These are phyloP conservation scores for Sarcodon aspratus DNA, from an alignment of 768 basidiomycete genomes.

Conservation along the genomic window DNA sequence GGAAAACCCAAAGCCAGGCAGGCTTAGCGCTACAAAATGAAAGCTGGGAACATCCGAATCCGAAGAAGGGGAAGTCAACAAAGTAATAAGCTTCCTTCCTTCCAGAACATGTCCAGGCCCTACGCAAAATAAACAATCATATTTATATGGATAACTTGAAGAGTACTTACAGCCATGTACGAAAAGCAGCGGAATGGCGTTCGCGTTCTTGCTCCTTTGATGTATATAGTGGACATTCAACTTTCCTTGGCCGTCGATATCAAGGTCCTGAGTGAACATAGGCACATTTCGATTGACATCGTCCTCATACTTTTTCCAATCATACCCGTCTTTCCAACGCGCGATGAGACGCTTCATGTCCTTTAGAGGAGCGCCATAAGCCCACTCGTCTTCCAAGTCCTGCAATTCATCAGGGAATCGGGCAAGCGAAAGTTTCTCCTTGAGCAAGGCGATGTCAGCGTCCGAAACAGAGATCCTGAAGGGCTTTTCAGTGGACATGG, in stretches of 20 bases:
- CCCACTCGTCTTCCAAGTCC: slow-evolving; percentile 12
- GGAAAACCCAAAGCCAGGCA: slow-evolving; percentile 56
- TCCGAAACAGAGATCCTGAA: slow-evolving; percentile 41
- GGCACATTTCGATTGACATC: slow-evolving; percentile 39
- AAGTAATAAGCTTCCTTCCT: slow-evolving; percentile 42
- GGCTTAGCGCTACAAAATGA: slow-evolving; percentile 46
- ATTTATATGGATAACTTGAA: not conserved
- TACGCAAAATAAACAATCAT: slow-evolving; percentile 9
- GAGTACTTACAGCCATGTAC: slow-evolving; percentile 44
- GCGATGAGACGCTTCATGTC: slow-evolving; percentile 35
- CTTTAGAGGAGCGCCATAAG: slow-evolving; percentile 27
- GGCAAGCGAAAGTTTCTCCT: slow-evolving; percentile 33
- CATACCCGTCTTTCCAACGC: slow-evolving; percentile 40
- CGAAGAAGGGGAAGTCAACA: slow-evolving; percentile 26
- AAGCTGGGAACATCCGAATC: slow-evolving; percentile 39
- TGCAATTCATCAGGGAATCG: slow-evolving; percentile 50
- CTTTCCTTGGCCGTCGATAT: slow-evolving; percentile 32
- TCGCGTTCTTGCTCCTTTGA: slow-evolving; percentile 27
- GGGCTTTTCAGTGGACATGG: slow-evolving; percentile 17
- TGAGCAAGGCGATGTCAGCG: slow-evolving; percentile 25
- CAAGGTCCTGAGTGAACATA: slow-evolving; percentile 41
- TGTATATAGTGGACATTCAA: slow-evolving; percentile 52
- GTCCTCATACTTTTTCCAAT: slow-evolving; percentile 45
- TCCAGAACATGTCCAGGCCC: slow-evolving; percentile 57
- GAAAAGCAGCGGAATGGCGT: slow-evolving; percentile 49